Percentiles rank a stretch among this genome's conserved stretches.
These are phyloP conservation scores for Podochytrium sp. DNA, from an alignment of 192 early-diverging fungal species.

Conservation along the genomic window DNA sequence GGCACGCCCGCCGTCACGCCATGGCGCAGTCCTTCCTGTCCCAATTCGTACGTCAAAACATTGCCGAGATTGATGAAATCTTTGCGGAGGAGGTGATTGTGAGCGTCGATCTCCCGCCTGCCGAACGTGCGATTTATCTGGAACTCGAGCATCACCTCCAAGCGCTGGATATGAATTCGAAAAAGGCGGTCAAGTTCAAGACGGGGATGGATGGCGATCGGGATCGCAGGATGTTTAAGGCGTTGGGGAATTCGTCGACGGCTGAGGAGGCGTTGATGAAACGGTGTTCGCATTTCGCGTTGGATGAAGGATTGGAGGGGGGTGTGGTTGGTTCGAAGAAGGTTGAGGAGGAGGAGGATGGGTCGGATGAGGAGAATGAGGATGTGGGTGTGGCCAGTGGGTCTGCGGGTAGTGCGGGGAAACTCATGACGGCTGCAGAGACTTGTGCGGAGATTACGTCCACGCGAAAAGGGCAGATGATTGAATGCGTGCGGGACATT, in stretches of 20 bases:
- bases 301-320: slow-evolving; percentile 16
- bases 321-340: not conserved
- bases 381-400: not conserved
- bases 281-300: slow-evolving; percentile 51
- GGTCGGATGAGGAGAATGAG: slow-evolving; percentile 17
- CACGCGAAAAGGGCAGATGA: slow-evolving; percentile 37
- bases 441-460: slow-evolving; percentile 45
- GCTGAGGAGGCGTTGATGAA: slow-evolving; percentile 54
- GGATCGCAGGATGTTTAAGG: slow-evolving; percentile 37
- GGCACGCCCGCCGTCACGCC: slow-evolving; percentile 47
- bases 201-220: slow-evolving; percentile 38
- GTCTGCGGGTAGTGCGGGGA: not conserved
- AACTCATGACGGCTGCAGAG: slow-evolving; percentile 30
- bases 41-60: slow-evolving; percentile 49
- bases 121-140: slow-evolving; percentile 48
- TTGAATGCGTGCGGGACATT: slow-evolving; percentile 36
- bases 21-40: slow-evolving; percentile 49
- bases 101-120: slow-evolving; percentile 39
- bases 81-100: slow-evolving; percentile 29
- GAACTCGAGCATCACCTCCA: slow-evolving; percentile 53
- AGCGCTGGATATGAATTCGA: slow-evolving; percentile 49
- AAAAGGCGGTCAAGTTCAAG: slow-evolving; percentile 40
- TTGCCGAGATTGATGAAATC: slow-evolving; percentile 55
- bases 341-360: slow-evolving; percentile 7
- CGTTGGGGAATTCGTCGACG: slow-evolving; percentile 35